These are phyloP conservation scores for Mycena amicta DNA, from an alignment of 768 basidiomycete genomes.

Conservation along the genomic window DNA sequence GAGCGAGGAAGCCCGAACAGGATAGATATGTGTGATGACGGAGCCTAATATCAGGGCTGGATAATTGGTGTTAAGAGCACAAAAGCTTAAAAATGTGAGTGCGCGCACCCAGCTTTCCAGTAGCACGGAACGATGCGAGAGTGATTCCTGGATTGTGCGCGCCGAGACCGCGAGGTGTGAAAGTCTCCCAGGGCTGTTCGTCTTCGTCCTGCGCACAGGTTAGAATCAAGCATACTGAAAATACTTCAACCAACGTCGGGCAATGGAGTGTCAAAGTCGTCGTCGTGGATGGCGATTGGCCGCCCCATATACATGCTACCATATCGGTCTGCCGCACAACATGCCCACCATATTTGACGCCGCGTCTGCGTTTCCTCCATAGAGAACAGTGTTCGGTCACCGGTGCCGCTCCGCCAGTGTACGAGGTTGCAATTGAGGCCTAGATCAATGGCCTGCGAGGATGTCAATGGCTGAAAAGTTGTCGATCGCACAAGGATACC, in stretches of 20 bases:
- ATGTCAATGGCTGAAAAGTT: slow-evolving; percentile 8
- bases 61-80: not conserved
- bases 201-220: slow-evolving; percentile 55
- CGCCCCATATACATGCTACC: slow-evolving; percentile 79
- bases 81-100: slow-evolving; percentile 1
- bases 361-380: slow-evolving; percentile 69
- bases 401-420: slow-evolving; percentile 61
- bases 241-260: slow-evolving; percentile 50
- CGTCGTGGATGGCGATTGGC: slow-evolving; percentile 66
- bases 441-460: slow-evolving; percentile 69
- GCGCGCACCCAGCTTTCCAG: slow-evolving; percentile 59
- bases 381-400: slow-evolving; percentile 60
- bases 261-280: slow-evolving; percentile 68
- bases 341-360: slow-evolving; percentile 81
- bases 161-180: slow-evolving; percentile 33
- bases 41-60: slow-evolving; percentile 70
- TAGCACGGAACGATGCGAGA: slow-evolving; percentile 34
- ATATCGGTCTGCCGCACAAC: slow-evolving; percentile 74
- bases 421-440: slow-evolving; percentile 80
- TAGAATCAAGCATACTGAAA: slow-evolving; percentile 2
- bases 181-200: slow-evolving; percentile 55
- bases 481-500: slow-evolving; percentile 37
- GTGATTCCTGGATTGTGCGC: slow-evolving; percentile 7
- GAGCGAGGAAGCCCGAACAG: slow-evolving; percentile 55
- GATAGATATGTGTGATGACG: slow-evolving; percentile 70